A percentile compares a stretch with the other conserved stretches of the same genome.
Evolutionary conservation across 805 yeast genomes (phyloP).

Genomic region (Tetrapisispora arboricola): DNA sequence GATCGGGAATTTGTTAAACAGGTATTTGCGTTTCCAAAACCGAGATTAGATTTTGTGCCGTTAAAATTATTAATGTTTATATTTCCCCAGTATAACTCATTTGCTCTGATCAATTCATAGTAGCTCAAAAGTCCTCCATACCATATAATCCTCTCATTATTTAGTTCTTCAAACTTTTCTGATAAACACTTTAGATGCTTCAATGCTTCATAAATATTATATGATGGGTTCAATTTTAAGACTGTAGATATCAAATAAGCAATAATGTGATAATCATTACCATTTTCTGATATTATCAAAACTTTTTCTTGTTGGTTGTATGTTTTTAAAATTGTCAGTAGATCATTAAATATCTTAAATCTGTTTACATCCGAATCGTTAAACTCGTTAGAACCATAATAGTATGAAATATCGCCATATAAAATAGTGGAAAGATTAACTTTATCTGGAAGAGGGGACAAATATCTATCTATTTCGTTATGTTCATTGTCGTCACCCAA

Average conservation of each 20-base stretch:
- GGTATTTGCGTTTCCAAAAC: background rate
- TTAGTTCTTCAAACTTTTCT: constrained; percentile 7
- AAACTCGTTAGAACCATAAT: constrained; percentile 8
- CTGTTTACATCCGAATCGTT: constrained; percentile 12
- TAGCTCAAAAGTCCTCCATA: constrained; percentile 17
- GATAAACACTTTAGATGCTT: constrained; percentile 21
- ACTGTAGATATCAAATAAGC: constrained; percentile 20
- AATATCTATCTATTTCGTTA: background rate
- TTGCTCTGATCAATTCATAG: constrained; percentile 15
- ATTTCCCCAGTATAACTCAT: constrained; percentile 12
- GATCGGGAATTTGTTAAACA: constrained; percentile 1
- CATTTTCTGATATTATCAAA: constrained; percentile 19
- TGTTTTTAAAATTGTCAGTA: constrained; percentile 18
- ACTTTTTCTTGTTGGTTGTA: constrained; percentile 12
- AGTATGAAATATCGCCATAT: constrained; percentile 7
- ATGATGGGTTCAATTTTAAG: constrained; percentile 16
- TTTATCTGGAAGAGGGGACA: constrained; percentile 4
- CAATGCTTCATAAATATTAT: constrained; percentile 20
- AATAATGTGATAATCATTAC: constrained; percentile 21
- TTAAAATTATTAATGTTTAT: background rate
- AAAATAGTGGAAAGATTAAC: constrained; percentile 1
- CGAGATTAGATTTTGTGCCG: background rate
- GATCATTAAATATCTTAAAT: constrained; percentile 22
- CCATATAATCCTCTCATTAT: constrained; percentile 18
- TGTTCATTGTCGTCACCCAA: background rate